Evolutionary conservation across 805 yeast species (phyloP).

Genomic region (Metschnikowia chrysomelidarum): DNA sequence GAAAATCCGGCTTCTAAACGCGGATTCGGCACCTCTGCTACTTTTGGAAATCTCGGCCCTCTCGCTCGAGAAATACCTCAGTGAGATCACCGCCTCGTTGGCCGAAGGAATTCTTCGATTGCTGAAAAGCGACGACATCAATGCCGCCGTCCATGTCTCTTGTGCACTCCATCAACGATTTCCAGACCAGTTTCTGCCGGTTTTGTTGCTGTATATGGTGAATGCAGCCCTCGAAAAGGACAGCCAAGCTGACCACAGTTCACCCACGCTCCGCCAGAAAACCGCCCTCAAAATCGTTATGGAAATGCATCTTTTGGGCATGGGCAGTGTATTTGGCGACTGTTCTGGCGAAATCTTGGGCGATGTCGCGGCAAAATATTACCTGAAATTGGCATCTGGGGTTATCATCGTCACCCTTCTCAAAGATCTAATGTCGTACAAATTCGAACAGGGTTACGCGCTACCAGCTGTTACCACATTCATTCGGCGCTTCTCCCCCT

Average conservation of each 20-base stretch:
- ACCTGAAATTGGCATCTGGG: constrained; percentile 6
- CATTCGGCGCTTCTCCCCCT: constrained; percentile 19
- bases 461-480: constrained; percentile 46
- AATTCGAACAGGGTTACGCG: constrained; percentile 28
- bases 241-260: constrained; percentile 2
- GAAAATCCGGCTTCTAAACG: constrained; percentile 56
- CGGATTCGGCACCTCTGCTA: constrained; percentile 47
- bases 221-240: constrained; percentile 9
- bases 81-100: constrained; percentile 63
- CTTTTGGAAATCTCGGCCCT: constrained; percentile 60
- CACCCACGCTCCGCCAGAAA: constrained; percentile 10
- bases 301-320: constrained; percentile 15
- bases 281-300: constrained; percentile 13
- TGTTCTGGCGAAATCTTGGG: constrained; percentile 13
- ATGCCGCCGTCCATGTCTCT: constrained; percentile 63
- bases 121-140: constrained; percentile 54
- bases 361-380: constrained; percentile 9
- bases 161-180: constrained; percentile 81
- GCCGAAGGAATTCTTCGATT: constrained; percentile 60
- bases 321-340: constrained; percentile 13
- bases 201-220: constrained; percentile 13
- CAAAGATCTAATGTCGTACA: constrained; percentile 30
- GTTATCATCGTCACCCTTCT: constrained; percentile 23
- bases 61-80: constrained; percentile 69
- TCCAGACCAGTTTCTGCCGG: constrained; percentile 18